Evolutionary conservation across 176 grass and related monocot genomes (phyloP).

Genomic region (Raddia guianensis): DNA sequence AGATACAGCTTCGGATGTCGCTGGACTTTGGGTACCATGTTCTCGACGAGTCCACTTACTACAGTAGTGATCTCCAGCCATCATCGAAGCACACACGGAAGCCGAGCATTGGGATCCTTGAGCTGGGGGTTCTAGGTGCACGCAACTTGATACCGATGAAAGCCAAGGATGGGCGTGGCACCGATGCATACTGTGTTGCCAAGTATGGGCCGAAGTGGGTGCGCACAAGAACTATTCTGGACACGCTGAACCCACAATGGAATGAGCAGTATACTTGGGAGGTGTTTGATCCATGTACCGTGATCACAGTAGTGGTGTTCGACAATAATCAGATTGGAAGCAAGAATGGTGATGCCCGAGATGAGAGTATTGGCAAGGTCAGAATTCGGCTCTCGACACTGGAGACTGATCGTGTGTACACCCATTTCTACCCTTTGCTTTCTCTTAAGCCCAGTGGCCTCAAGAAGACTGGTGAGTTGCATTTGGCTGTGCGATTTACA

Average conservation of each 20-base stretch:
- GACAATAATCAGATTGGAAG: constrained; percentile 72
- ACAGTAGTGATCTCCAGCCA: constrained; percentile 93
- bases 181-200: constrained; percentile 88
- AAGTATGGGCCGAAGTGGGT: constrained; percentile 94
- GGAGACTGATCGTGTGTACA: constrained; percentile 87
- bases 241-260: constrained; percentile 81
- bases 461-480: constrained; percentile 90
- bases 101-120: constrained; percentile 82
- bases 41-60: constrained; percentile 90
- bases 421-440: constrained; percentile 88
- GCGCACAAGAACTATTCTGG: constrained; percentile 80
- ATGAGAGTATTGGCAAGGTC: constrained; percentile 91
- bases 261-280: constrained; percentile 99
- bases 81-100: constrained; percentile 65
- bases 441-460: constrained; percentile 73
- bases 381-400: constrained; percentile 83
- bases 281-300: constrained; percentile 93
- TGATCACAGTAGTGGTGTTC: constrained; percentile 81
- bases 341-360: constrained; percentile 59
- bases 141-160: constrained; percentile 87
- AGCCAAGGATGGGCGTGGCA: constrained; percentile 67
- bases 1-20: constrained; percentile 76
- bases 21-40: constrained; percentile 89
- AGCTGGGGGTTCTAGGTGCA: constrained; percentile 78
- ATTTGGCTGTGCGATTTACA: constrained; percentile 85